Evolutionary conservation across 2,329 filamentous ascomycete species (phyloP).

Genomic region (Rutstroemia sp.): DNA sequence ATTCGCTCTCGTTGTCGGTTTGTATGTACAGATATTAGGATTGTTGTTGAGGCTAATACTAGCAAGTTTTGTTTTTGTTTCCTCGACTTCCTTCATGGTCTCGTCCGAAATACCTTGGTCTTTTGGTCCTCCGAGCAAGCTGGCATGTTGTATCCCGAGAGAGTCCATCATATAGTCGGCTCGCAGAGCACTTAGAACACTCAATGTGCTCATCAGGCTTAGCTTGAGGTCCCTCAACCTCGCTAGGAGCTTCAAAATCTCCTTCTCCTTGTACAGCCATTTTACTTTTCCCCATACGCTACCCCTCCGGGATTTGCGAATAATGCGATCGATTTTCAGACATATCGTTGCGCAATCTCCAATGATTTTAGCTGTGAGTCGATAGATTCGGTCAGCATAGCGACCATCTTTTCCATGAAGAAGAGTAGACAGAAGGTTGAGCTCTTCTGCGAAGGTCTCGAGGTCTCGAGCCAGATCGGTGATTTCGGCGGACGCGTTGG

Average conservation of each 20-base stretch:
- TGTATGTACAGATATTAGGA: neutral
- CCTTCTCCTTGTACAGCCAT: conserved; percentile 20
- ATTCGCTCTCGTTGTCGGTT: neutral
- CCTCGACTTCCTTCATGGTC: conserved; percentile 11
- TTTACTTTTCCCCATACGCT: conserved; percentile 12
- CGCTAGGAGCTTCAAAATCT: conserved; percentile 14
- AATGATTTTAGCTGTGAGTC: conserved; percentile 16
- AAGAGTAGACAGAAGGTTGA: conserved; percentile 11
- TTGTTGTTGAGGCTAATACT: neutral
- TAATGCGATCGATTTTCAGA: conserved; percentile 14
- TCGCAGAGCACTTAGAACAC: conserved; percentile 12
- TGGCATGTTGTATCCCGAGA: conserved; percentile 10
- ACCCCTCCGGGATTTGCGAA: conserved; percentile 11
- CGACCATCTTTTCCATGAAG: conserved; percentile 12
- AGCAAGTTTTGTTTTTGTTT: conserved; percentile 7
- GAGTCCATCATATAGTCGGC: conserved; percentile 16
- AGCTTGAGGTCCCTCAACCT: conserved; percentile 18
- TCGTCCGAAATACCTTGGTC: neutral
- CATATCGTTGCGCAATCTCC: conserved; percentile 18
- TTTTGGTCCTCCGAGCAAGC: conserved; percentile 9
- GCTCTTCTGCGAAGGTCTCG: conserved; percentile 14
- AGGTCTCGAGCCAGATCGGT: conserved; percentile 15
- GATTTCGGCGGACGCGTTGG: conserved; percentile 17
- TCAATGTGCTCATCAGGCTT: conserved; percentile 14
- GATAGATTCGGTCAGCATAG: conserved; percentile 14